Evolutionary conservation across 768 basidiomycete species (phyloP).

Genomic region (Solioccasus polychromus): DNA sequence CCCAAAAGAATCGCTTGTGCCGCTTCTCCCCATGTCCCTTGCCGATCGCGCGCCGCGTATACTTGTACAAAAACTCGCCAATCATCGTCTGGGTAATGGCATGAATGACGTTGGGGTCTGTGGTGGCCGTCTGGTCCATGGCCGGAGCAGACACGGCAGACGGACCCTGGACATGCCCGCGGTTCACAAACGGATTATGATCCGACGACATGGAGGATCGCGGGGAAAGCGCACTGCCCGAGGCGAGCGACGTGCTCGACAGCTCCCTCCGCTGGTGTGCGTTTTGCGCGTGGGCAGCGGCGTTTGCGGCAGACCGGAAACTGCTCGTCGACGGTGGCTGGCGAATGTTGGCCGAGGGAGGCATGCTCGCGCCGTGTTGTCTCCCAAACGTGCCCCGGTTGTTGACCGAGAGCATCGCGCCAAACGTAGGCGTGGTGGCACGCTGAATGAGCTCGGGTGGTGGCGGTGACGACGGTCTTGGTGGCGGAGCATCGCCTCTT

Average conservation of each 20-base stretch:
- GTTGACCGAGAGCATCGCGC: slow-evolving; percentile 56
- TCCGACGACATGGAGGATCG: slow-evolving; percentile 84
- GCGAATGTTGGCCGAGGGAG: slow-evolving; percentile 64
- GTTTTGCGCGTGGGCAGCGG: slow-evolving; percentile 49
- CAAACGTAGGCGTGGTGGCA: slow-evolving; percentile 83
- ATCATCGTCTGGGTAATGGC: slow-evolving; percentile 99
- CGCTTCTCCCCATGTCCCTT: slow-evolving; percentile 88
- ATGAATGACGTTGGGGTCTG: slow-evolving; percentile 90
- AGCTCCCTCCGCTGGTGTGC: slow-evolving; percentile 52
- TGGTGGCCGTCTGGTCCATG: slow-evolving; percentile 37
- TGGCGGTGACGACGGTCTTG: slow-evolving; percentile 89
- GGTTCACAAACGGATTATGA: slow-evolving; percentile 49
- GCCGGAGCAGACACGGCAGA: slow-evolving; percentile 46
- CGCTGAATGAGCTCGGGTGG: slow-evolving; percentile 90
- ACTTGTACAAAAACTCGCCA: slow-evolving; percentile 97
- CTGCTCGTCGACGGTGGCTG: slow-evolving; percentile 78
- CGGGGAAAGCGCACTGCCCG: slow-evolving; percentile 67
- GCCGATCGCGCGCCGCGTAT: slow-evolving; percentile 85
- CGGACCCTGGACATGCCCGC: slow-evolving; percentile 32
- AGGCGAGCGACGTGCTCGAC: slow-evolving; percentile 68
- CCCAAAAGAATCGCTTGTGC: slow-evolving; percentile 98
- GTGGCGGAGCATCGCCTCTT: slow-evolving; percentile 67
- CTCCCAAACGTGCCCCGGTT: slow-evolving; percentile 49
- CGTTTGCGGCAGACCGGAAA: slow-evolving; percentile 72
- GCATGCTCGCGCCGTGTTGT: slow-evolving; percentile 73